These are phyloP conservation scores for Xylaria multiplex DNA, from an alignment of 2,329 filamentous ascomycete genomes.

Conservation along the genomic window DNA sequence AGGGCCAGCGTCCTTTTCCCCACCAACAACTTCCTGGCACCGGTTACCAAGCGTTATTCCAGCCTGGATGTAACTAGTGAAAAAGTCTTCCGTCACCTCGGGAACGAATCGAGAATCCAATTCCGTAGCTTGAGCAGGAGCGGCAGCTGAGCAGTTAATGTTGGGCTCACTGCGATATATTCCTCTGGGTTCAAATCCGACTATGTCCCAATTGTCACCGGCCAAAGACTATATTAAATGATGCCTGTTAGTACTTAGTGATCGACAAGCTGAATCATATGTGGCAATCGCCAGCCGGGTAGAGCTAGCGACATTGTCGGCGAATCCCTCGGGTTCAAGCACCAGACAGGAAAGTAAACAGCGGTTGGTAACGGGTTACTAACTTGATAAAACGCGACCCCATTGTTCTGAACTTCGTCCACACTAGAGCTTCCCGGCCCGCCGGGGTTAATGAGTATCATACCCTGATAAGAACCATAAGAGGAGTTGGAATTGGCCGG, in stretches of 20 bases:
- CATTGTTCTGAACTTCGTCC: slow-evolving; percentile 26
- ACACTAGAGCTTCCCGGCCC: slow-evolving; percentile 24
- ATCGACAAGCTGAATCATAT: neutral
- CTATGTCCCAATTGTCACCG: slow-evolving; percentile 29
- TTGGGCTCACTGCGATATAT: slow-evolving; percentile 31
- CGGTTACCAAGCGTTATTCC: slow-evolving; percentile 10
- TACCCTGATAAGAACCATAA: slow-evolving; percentile 26
- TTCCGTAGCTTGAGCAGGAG: neutral
- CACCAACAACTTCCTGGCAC: slow-evolving; percentile 19
- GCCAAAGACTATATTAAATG: slow-evolving; percentile 11
- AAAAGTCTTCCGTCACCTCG: slow-evolving; percentile 25
- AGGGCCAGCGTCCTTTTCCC: slow-evolving; percentile 22
- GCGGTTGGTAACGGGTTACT: neutral
- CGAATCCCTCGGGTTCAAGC: too few relatives aligned
- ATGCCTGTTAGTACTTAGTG: slow-evolving; percentile 2
- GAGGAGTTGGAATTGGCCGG: slow-evolving; percentile 25
- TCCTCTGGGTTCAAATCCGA: slow-evolving; percentile 26
- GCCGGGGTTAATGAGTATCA: slow-evolving; percentile 29
- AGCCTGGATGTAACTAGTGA: slow-evolving; percentile 21
- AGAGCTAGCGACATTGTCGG: too few relatives aligned
- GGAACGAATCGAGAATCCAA: slow-evolving; percentile 24
- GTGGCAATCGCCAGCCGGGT: too few relatives aligned
- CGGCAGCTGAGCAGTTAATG: slow-evolving; percentile 19
- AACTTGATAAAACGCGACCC: slow-evolving; percentile 28
- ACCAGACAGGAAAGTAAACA: neutral